Conservation (phyloP, 2,329 filamentous ascomycete genomes). For the Didymella keratinophila region DNA sequence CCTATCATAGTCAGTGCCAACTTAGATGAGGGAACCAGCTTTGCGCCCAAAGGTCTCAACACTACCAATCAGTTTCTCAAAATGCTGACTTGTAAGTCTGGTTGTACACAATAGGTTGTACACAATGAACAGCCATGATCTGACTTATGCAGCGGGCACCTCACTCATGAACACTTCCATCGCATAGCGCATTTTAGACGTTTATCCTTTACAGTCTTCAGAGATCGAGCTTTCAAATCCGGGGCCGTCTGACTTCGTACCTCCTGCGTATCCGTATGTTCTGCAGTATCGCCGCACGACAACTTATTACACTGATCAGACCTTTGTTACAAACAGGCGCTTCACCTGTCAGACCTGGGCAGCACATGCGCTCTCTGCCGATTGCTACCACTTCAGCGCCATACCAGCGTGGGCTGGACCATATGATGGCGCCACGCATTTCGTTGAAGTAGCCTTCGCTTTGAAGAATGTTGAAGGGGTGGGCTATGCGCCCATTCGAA, state of each 20-base stretch:
- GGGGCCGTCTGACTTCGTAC: neutral
- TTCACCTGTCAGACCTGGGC: neutral
- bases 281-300: neutral
- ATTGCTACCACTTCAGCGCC: constrained; percentile 1
- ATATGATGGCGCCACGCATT: neutral
- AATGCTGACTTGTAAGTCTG: neutral
- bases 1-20: neutral
- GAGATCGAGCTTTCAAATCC: neutral
- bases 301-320: neutral
- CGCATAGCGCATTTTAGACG: neutral
- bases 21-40: neutral
- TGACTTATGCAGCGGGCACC: neutral
- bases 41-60: neutral
- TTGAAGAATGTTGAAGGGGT: neutral
- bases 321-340: neutral
- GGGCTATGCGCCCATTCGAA: neutral
- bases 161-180: neutral
- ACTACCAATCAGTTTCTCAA: neutral
- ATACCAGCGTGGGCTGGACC: neutral
- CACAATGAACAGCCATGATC: neutral
- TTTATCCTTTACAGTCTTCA: neutral
- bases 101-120: neutral
- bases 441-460: neutral
- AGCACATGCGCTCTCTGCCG: neutral
- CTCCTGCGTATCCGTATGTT: neutral